Base-by-base conservation (phyloP, 306 rosid genomes). In the Fagus crenata region DNA sequence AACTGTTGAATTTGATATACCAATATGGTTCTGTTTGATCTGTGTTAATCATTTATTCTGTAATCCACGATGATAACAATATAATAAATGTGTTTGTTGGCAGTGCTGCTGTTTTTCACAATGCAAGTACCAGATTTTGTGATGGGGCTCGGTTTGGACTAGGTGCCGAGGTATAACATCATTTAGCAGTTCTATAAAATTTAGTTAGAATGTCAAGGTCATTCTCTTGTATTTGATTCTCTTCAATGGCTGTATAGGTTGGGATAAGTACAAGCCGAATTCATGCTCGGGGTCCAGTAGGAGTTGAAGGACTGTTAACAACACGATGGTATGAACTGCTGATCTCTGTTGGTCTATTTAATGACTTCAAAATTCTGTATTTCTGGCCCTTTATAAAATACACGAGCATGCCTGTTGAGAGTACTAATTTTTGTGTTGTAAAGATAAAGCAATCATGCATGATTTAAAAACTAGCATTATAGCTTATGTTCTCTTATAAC, bases 51-150 rank as follows among this genome's bases (percentile, higher is more conserved):
- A 46, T 46, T 46, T 46, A 46, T 46, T 46, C 51, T 46, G 51
- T 46, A 46, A 46, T 46, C 14, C 51, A 4, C 11, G 51, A 46
- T 46, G 51, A 46, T 46, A 46, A 46, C 49, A 11, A 41, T 6
- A 6, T 9, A 31, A 3, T 32, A 15, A 56, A 42, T 53, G 41
- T 28, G 59, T 35, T 71, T 70, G 5, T 73, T 84, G 54, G 89
- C 87, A 95, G 99, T 88, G 99, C 99, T 86, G 99, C 97, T 78
- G 96, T 95, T 78, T 91, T 92, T 69, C 97, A 92, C 87, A 95
- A 95, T 82, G 98, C 98, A 69, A 95, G 98, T 84, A 88, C 98
- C 71, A 86, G 99, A 79, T 95, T 95, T 80, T 86, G 97, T 69
- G 99, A 95, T 53, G 99, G 98, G 33, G 92, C 97, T 49, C 92